Evolutionary conservation across 371 early-diverging fungal species (phyloP).

Genomic region (Mucor sp.): DNA sequence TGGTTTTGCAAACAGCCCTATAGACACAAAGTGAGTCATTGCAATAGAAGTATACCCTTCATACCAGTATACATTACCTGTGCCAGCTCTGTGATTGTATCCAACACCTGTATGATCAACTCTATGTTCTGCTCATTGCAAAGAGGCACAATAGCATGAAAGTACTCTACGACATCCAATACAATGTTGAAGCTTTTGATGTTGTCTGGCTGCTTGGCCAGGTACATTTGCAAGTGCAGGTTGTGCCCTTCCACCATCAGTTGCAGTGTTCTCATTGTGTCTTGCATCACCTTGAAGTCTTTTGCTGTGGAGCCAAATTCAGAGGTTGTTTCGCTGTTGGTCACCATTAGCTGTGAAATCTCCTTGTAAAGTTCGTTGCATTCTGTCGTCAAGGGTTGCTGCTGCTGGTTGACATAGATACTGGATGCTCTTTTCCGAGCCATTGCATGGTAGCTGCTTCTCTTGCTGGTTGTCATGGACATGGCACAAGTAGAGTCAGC

Average conservation of each 20-base stretch:
- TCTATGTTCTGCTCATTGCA: constrained; percentile 42
- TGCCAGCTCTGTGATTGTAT: constrained; percentile 60
- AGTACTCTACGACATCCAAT: constrained; percentile 55
- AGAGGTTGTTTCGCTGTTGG: constrained; percentile 23
- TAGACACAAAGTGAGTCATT: not conserved
- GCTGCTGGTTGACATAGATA: not conserved
- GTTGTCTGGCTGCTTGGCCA: constrained; percentile 58
- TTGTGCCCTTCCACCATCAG: constrained; percentile 63
- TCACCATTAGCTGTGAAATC: constrained; percentile 27
- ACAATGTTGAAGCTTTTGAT: constrained; percentile 61
- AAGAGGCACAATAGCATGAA: constrained; percentile 53
- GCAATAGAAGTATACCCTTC: not conserved
- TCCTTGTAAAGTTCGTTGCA: constrained; percentile 1
- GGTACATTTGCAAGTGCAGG: constrained; percentile 52
- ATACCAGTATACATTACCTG: constrained; percentile 28
- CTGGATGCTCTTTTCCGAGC: constrained; percentile 2
- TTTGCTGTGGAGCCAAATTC: constrained; percentile 33
- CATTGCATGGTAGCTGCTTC: constrained; percentile 1
- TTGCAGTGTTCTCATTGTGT: constrained; percentile 57
- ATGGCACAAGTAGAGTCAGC: not conserved
- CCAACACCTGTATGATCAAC: constrained; percentile 57
- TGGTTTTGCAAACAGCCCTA: constrained; percentile 43
- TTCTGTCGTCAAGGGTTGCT: not conserved
- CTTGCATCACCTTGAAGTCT: constrained; percentile 44
- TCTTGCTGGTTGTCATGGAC: not conserved